Conservation (phyloP, 305 asterid genomes). For the Solanum hybrid region DNA sequence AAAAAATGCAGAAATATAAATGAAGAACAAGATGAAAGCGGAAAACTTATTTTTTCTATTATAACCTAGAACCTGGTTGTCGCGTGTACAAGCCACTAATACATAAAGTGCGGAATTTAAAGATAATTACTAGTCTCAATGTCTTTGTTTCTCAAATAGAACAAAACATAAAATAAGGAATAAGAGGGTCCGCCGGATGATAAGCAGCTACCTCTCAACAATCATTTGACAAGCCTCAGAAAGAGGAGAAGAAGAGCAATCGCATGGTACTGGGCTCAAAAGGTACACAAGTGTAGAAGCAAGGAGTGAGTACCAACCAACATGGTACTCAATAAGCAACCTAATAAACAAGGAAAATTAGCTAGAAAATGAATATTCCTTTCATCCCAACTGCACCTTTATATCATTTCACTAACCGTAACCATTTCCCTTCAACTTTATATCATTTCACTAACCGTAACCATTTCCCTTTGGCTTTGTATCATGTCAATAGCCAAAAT, state of each 20-base stretch:
- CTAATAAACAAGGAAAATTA: too few relatives aligned
- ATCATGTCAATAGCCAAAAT: neutral
- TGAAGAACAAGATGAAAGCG: neutral
- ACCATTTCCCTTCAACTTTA: neutral
- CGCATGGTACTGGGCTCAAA: too few relatives aligned
- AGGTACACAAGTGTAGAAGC: too few relatives aligned
- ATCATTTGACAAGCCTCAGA: too few relatives aligned
- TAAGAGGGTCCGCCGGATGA: too few relatives aligned
- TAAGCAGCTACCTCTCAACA: too few relatives aligned
- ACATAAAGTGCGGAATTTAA: neutral
- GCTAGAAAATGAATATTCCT: too few relatives aligned
- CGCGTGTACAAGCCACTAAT: neutral
- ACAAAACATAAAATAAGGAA: too few relatives aligned
- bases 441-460: neutral
- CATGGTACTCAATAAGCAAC: too few relatives aligned
- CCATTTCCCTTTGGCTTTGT: neutral
- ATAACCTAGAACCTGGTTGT: neutral
- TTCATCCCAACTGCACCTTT: neutral
- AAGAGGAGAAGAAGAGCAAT: too few relatives aligned
- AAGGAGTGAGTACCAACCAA: too few relatives aligned
- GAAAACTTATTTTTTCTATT: neutral
- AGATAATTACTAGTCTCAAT: neutral
- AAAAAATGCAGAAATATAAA: neutral
- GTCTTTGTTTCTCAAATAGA: too few relatives aligned
- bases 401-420: neutral